Evolutionary conservation across 306 rosid species (phyloP), one percentile per base, ranked within the genome.

Genomic region (Amphicarpaea edgeworthii): DNA sequence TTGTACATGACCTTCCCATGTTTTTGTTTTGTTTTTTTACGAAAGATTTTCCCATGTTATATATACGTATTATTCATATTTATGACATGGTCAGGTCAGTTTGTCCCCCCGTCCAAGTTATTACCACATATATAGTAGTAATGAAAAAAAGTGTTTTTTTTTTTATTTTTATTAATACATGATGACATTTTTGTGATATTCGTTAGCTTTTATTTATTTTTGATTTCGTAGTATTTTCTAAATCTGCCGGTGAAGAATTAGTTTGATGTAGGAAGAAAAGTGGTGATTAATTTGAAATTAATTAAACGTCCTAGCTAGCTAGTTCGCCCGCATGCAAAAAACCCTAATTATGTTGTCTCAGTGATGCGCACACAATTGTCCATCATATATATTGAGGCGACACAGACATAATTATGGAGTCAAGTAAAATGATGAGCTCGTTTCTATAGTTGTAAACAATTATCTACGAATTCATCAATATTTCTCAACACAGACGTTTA

Each of bases 271-370:
- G 21, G 58, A 42, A 72, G 30, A 53, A 42, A 43, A 70, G 46
- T 62, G 26, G 60, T 24, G 37, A 37, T 47, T 51, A 15, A 71
- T 5, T 43, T 47, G 41, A 77, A 71, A 70, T 32, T 62, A 71
- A 82, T n/a, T n/a, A n/a, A n/a, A n/a, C n/a, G n/a, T n/a, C n/a
- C n/a, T n/a, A 66, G 11, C 26, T 41, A 46, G 15, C 59, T 75
- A 26, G 16, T 43, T 55, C 11, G 26, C 4, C 43, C 71, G 82
- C 82, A 77, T 82, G 85, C 85, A 66, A 66, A 58, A 34, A 81
- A 57, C 75, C 60, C 79, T 72, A 77, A 82, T 82, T 62, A 82
- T 82, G 79, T 3, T 82, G 82, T 82, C 85, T 64, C 15, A 28
- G 53, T 70, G 58, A 71, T 62, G 78, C 30, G 15, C 57, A 23